These are phyloP conservation scores for Hygrocybe coccinea DNA, from an alignment of 768 basidiomycete genomes.

Conservation along the genomic window DNA sequence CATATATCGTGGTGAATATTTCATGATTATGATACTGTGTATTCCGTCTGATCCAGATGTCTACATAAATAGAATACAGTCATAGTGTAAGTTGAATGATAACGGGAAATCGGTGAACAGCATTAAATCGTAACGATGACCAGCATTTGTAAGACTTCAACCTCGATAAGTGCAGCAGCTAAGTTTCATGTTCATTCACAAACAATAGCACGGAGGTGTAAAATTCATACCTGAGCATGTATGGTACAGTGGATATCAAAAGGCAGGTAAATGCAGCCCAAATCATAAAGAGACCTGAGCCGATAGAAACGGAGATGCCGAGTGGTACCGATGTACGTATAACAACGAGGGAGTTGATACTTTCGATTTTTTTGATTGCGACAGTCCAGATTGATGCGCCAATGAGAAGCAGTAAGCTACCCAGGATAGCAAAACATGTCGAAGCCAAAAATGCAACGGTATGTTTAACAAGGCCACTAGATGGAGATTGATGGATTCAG, in stretches of 20 bases:
- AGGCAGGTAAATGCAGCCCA: constrained; percentile 76
- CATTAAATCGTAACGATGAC: too few relatives aligned
- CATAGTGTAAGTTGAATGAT: too few relatives aligned
- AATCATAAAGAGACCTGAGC: constrained; percentile 57
- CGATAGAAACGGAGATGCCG: constrained; percentile 61
- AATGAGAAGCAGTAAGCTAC: constrained; percentile 59
- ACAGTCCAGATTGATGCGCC: constrained; percentile 76
- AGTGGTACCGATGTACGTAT: constrained; percentile 37
- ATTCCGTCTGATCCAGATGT: not conserved
- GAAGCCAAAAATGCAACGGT: constrained; percentile 66
- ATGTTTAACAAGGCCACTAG: constrained; percentile 62
- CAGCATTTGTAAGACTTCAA: constrained; percentile 30
- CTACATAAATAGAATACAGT: not conserved
- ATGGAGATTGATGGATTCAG: constrained; percentile 8
- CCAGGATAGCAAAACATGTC: constrained; percentile 54
- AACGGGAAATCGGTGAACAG: too few relatives aligned
- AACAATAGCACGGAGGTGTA: not conserved
- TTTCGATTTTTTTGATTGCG: constrained; percentile 57
- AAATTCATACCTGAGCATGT: constrained; percentile 63
- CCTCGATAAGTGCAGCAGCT: constrained; percentile 82
- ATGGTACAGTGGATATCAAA: constrained; percentile 62
- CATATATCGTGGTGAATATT: too few relatives aligned
- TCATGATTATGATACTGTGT: not conserved
- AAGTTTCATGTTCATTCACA: not conserved
- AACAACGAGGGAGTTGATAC: constrained; percentile 51